Base-by-base conservation (phyloP, 2,329 filamentous ascomycete species). In the Mariannaea elegans region DNA sequence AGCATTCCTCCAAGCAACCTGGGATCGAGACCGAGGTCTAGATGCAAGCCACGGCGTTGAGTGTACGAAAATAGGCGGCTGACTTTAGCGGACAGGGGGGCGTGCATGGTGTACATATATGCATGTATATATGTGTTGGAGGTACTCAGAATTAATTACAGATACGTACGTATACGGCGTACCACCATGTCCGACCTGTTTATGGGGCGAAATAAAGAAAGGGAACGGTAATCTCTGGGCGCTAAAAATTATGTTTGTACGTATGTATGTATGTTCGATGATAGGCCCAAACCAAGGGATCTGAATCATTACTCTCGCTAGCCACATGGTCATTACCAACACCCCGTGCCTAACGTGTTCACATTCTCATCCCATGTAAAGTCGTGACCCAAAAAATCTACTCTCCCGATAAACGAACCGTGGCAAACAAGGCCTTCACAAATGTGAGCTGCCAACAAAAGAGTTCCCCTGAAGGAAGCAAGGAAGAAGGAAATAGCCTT, bases 11-110 rank as follows among this genome's bases (percentile, higher is more conserved):
- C 16, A 84, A 87, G 67, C 81, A 83, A 29, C 73, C 76, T 9
- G 87, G 85, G 1, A 80, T 91, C 65, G 89, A 92, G 80, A 91
- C 88, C 16, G 90, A 92, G 76, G 87, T 88, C 36, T 91, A 75
- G 79, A 27, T 29, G 34, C 56, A 65, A 68, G 64, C 64, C 65
- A 65, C 57, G 7, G 47, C 47, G 45, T 44, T 45, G 46, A 38
- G 19, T n/a, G n/a, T n/a, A 50, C 24, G 18, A 16, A 13, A 38
- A 38, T 5, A n/a, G 10, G n/a, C 34, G 34, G 34, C 34, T 16
- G 34, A 38, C 10, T 7, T 7, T 7, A 3, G 3, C 34, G n/a
- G n/a, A 38, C 5, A 38, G 9, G 34, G 34, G 34, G 34, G 34
- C 18, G 34, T 38, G 31, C 4, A n/a, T n/a, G n/a, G n/a, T n/a